Conservation (phyloP, 1,139 yeast species). For the Candida albicans region DNA sequence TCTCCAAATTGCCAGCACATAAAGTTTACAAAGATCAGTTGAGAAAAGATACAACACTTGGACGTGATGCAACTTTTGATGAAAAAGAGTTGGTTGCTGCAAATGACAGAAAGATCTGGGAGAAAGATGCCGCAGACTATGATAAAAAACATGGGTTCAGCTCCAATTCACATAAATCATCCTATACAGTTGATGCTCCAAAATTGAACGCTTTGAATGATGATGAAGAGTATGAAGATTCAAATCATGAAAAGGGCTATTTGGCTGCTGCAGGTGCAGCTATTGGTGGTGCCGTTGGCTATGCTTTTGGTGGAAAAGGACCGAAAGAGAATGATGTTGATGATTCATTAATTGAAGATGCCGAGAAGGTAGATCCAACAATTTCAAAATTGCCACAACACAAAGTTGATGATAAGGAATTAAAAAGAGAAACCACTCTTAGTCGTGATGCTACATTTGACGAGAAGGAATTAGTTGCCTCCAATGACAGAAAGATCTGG, state of each 20-base stretch:
- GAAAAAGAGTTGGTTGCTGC: slow-evolving; percentile 1
- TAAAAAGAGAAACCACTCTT: slow-evolving; percentile 1
- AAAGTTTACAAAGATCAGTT: slow-evolving; percentile 8
- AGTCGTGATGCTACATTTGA: neutral
- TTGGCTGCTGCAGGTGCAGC: slow-evolving; percentile 13
- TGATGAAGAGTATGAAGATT: neutral
- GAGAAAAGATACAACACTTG: slow-evolving; percentile 5
- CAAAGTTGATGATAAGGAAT: neutral
- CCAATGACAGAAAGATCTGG: slow-evolving; percentile 12
- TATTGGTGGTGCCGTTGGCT: slow-evolving; percentile 10
- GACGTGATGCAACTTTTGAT: slow-evolving; percentile 4
- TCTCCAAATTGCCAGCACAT: slow-evolving; percentile 23
- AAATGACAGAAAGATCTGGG: slow-evolving; percentile 13
- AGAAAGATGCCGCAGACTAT: slow-evolving; percentile 25
- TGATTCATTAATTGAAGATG: slow-evolving; percentile 8
- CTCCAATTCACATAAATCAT: neutral
- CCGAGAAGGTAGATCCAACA: slow-evolving; percentile 4
- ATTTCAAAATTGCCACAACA: slow-evolving; percentile 5
- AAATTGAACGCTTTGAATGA: too few species aligned
- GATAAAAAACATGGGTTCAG: slow-evolving; percentile 5
- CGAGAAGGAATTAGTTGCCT: slow-evolving; percentile 6
- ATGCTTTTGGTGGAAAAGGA: slow-evolving; percentile 15
- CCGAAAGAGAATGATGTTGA: slow-evolving; percentile 15
- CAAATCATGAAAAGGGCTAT: neutral
- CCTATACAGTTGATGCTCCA: too few species aligned